Conservation (phyloP, 768 basidiomycete genomes). For the Leccinum disarticulatum region DNA sequence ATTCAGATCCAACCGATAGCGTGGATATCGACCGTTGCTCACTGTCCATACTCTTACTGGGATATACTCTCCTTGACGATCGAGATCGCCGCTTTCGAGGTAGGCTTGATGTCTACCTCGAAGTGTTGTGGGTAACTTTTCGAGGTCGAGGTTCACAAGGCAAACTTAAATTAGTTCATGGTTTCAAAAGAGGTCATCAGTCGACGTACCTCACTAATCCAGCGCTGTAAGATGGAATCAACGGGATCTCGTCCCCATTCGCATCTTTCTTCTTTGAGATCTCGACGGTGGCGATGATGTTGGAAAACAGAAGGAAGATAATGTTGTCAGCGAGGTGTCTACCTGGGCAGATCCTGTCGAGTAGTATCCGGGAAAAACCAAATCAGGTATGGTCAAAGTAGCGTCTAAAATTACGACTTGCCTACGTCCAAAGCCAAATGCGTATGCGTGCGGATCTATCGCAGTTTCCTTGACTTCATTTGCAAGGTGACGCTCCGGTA, state of each 20-base stretch:
- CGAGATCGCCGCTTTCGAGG: constrained; percentile 10
- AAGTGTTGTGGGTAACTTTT: constrained; percentile 14
- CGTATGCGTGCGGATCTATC: constrained; percentile 11
- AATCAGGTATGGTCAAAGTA: neutral
- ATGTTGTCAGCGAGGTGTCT: constrained; percentile 11
- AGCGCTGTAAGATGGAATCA: neutral
- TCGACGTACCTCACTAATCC: constrained; percentile 13
- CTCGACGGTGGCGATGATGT: constrained; percentile 7
- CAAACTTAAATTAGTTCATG: neutral
- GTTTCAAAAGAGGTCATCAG: neutral
- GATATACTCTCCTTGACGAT: constrained; percentile 7
- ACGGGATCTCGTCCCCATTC: constrained; percentile 10
- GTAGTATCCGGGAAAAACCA: neutral
- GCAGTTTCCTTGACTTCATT: constrained; percentile 8
- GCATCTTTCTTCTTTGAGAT: constrained; percentile 10
- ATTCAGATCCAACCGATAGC: neutral
- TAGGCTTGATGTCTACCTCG: constrained; percentile 11
- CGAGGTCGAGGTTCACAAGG: neutral
- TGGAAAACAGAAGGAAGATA: constrained; percentile 10
- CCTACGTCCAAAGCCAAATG: constrained; percentile 19
- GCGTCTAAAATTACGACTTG: neutral
- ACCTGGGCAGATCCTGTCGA: constrained; percentile 13
- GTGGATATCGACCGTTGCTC: neutral
- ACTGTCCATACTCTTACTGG: neutral
- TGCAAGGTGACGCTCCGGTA: constrained; percentile 14